Percentiles rank a stretch among this genome's conserved stretches.
phyloP scores from a whole-genome alignment of 1,139 yeast genomes.

The Geotrichum carabidarum region DNA sequence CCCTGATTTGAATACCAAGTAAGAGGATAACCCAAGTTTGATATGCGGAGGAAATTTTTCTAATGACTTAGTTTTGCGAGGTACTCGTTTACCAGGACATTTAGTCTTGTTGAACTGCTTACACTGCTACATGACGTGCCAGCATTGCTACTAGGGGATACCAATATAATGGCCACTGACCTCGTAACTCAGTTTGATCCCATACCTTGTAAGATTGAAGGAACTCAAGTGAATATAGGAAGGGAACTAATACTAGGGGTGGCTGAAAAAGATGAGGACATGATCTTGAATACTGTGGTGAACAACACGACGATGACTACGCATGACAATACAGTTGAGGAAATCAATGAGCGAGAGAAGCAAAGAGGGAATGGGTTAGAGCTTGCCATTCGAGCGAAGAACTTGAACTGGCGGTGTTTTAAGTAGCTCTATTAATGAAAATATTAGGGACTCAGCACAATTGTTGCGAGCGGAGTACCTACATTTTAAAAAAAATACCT shows the following conservation, averaged over 20 bases:
- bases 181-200: constrained; percentile 10
- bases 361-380: not conserved
- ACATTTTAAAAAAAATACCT: no score
- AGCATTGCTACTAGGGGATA: constrained; percentile 11
- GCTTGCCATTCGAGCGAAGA: not conserved
- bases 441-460: no score
- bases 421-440: not conserved
- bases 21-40: not conserved
- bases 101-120: constrained; percentile 13
- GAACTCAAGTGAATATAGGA: not conserved
- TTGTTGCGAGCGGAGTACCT: no score
- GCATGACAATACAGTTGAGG: not conserved
- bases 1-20: constrained; percentile 18
- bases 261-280: constrained; percentile 9
- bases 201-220: constrained; percentile 2
- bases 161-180: not conserved
- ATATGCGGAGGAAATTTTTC: not conserved
- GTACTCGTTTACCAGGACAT: constrained; percentile 18
- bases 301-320: not conserved
- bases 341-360: not conserved
- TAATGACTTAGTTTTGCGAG: constrained; percentile 12
- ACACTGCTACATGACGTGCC: constrained; percentile 11
- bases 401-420: constrained; percentile 2
- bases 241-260: not conserved
- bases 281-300: constrained; percentile 13